These are phyloP conservation scores for Exophiala viscosa DNA, from an alignment of 2,329 filamentous ascomycete species.

Conservation along the genomic window DNA sequence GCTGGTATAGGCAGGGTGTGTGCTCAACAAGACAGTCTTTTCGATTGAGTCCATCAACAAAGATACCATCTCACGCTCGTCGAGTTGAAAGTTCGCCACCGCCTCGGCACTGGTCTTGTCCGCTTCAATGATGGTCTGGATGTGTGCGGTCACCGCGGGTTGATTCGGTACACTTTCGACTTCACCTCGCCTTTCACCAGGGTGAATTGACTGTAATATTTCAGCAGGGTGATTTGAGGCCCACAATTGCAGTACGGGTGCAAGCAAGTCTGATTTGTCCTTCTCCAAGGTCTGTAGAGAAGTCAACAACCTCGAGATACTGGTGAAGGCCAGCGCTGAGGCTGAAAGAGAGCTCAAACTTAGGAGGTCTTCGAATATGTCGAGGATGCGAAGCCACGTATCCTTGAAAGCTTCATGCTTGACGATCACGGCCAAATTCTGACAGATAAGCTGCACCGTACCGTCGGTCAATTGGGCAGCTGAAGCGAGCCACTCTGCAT, in stretches of 20 bases:
- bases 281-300: constrained; percentile 4
- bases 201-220: constrained; percentile 18
- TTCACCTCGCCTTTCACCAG: constrained; percentile 9
- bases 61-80: constrained; percentile 1
- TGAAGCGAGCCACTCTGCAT: constrained; percentile 18
- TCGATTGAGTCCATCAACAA: constrained; percentile 17
- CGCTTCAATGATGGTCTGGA: constrained; percentile 18
- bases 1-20: constrained; percentile 28
- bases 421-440: constrained; percentile 15
- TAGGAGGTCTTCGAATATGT: constrained; percentile 10
- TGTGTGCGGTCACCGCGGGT: constrained; percentile 28
- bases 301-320: constrained; percentile 14
- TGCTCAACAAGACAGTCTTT: constrained; percentile 14
- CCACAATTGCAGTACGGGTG: constrained; percentile 23
- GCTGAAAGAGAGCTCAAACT: constrained; percentile 12
- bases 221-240: constrained; percentile 12
- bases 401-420: constrained; percentile 15
- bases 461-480: constrained; percentile 19
- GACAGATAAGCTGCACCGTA: constrained; percentile 13
- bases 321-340: constrained; percentile 15
- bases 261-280: constrained; percentile 24
- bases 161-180: constrained; percentile 20
- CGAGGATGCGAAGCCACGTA: constrained; percentile 21
- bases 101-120: constrained; percentile 11
- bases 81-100: constrained; percentile 11